phyloP scores from a whole-genome alignment of 768 basidiomycete species.

The Calvatia gigantea region DNA sequence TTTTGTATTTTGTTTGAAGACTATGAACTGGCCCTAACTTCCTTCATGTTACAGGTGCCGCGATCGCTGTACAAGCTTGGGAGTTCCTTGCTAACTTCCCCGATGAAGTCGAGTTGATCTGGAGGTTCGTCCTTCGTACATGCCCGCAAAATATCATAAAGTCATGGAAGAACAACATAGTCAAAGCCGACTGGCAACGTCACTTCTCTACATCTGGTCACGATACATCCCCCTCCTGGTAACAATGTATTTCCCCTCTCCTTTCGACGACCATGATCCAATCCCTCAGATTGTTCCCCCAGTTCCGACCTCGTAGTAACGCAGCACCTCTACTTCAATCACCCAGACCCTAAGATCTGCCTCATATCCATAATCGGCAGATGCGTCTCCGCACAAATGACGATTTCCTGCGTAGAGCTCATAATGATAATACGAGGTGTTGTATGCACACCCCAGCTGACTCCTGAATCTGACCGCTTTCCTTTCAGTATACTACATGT shows the following conservation, averaged over 20 bases:
- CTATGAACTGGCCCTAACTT: not conserved
- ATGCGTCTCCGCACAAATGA: constrained; percentile 13
- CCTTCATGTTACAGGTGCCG: constrained; percentile 11
- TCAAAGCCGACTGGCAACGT: constrained; percentile 2
- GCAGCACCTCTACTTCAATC: not conserved
- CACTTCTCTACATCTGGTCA: constrained; percentile 17
- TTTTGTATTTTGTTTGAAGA: not conserved
- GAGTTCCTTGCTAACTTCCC: constrained; percentile 14
- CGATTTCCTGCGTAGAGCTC: constrained; percentile 17
- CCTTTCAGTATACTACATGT: constrained; percentile 18
- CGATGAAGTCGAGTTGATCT: constrained; percentile 21
- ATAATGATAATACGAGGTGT: constrained; percentile 20
- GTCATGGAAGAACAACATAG: not conserved
- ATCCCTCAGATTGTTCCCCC: not conserved
- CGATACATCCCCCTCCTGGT: constrained; percentile 17
- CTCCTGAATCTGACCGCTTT: not conserved
- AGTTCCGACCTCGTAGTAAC: constrained; percentile 14
- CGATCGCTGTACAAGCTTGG: constrained; percentile 20
- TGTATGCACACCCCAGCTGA: too few relatives aligned
- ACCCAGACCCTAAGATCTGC: not conserved
- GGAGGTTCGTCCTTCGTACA: constrained; percentile 11
- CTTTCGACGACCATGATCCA: not conserved
- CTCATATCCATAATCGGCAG: constrained; percentile 11
- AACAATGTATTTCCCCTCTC: constrained; percentile 15
- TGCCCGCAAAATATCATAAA: not conserved